A percentile compares a stretch with the other conserved stretches of the same genome.
phyloP scores from a whole-genome alignment of 306 rosid species.

The Fragaria iinumae region DNA sequence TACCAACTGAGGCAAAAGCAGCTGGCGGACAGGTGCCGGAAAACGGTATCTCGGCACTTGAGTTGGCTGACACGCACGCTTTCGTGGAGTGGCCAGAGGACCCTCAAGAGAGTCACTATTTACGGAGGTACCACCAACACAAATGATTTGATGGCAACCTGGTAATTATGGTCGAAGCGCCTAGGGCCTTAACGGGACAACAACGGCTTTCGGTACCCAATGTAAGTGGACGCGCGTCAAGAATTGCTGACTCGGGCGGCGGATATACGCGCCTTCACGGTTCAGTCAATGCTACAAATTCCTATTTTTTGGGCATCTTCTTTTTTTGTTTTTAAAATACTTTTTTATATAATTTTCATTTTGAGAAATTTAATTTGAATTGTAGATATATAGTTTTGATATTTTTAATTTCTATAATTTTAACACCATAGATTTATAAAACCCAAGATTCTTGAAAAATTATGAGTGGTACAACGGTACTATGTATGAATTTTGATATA shows the following conservation, averaged over 20 bases:
- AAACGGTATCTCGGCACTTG: not conserved
- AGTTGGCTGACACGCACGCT: not conserved
- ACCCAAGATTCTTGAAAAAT: no score
- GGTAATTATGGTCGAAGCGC: not conserved
- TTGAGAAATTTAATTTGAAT: no score
- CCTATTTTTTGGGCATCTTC: not conserved
- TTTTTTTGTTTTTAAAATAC: no score
- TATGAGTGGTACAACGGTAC: no score
- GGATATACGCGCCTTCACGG: not conserved
- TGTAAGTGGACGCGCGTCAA: slow-evolving; percentile 9
- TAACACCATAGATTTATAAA: no score
- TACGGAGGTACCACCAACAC: not conserved
- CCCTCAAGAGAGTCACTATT: not conserved
- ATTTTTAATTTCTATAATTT: no score
- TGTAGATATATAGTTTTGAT: no score
- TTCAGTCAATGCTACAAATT: not conserved
- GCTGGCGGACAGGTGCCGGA: not conserved
- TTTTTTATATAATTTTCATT: no score
- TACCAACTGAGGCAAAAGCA: not conserved
- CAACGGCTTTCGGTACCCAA: slow-evolving; percentile 10
- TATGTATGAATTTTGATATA: no score
- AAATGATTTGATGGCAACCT: not conserved
- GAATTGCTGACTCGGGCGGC: not conserved
- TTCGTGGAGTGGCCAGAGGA: not conserved
- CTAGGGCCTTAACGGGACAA: not conserved